These are phyloP conservation scores for Cercospora zeae-maydis DNA, from an alignment of 2,329 filamentous ascomycete species.

Conservation along the genomic window DNA sequence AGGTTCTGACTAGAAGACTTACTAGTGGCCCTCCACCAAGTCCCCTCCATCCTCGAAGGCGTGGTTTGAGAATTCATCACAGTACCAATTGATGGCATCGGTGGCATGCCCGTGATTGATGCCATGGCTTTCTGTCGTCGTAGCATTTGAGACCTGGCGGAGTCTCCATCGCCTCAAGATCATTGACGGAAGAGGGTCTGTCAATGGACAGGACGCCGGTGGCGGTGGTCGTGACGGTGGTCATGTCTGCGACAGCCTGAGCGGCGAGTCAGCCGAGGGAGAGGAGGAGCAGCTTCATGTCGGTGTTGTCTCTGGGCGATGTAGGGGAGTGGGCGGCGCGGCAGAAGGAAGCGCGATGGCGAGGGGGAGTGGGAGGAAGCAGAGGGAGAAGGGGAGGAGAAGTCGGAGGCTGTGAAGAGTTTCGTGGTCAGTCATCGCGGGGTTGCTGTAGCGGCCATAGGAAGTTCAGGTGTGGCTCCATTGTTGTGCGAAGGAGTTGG, in stretches of 20 bases:
- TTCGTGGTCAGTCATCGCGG: background rate
- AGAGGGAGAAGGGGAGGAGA: background rate
- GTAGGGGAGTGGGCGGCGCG: background rate
- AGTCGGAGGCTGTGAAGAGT: background rate
- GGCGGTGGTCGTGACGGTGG: background rate
- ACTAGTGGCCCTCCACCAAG: background rate
- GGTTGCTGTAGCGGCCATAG: background rate
- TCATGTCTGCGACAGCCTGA: background rate
- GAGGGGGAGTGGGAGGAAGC: background rate
- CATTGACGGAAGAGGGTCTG: background rate
- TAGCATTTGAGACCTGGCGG: constrained; percentile 10
- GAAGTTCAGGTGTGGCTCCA: background rate
- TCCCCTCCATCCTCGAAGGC: background rate
- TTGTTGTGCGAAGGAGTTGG: background rate
- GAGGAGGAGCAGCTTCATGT: background rate
- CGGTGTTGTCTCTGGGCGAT: background rate
- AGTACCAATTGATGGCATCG: constrained; percentile 13
- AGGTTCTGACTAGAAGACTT: background rate
- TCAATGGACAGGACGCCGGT: background rate
- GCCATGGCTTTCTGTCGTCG: constrained; percentile 5
- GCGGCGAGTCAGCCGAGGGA: background rate
- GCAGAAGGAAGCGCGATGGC: background rate
- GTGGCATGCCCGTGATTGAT: background rate
- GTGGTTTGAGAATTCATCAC: background rate
- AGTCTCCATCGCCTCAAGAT: background rate